These are phyloP conservation scores for Hortaea werneckii DNA, from an alignment of 2,329 filamentous ascomycete genomes.

Conservation along the genomic window DNA sequence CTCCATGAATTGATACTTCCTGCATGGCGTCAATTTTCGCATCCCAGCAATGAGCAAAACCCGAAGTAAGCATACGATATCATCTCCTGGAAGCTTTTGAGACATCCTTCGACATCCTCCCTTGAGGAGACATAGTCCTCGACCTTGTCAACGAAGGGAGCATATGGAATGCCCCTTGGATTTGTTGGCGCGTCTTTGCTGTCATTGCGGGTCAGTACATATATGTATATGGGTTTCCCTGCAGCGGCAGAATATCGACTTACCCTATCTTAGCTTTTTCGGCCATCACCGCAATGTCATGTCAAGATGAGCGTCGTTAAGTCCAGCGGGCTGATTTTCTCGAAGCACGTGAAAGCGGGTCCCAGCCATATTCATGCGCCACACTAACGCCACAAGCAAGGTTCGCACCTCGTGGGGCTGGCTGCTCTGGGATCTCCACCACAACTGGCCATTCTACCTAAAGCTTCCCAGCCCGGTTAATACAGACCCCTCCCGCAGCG, in stretches of 20 bases:
- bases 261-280: background rate
- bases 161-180: slow-evolving; percentile 71
- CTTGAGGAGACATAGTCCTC: slow-evolving; percentile 77
- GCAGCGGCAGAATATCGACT: background rate
- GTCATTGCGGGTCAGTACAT: background rate
- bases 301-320: background rate
- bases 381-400: no score
- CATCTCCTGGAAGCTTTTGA: slow-evolving; percentile 85
- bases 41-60: background rate
- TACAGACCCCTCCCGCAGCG: no score
- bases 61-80: slow-evolving; percentile 54
- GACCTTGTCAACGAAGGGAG: slow-evolving; percentile 78
- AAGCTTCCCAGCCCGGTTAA: no score
- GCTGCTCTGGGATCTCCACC: no score
- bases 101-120: slow-evolving; percentile 67
- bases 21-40: slow-evolving; percentile 29
- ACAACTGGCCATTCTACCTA: no score
- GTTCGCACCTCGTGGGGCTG: no score
- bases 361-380: no score
- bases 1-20: slow-evolving; percentile 99
- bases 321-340: background rate
- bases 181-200: slow-evolving; percentile 51
- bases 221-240: background rate
- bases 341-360: background rate
- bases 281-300: background rate